These are phyloP conservation scores for Apiotrichum sp. DNA, from an alignment of 1,284 basidiomycete genomes.

Conservation along the genomic window DNA sequence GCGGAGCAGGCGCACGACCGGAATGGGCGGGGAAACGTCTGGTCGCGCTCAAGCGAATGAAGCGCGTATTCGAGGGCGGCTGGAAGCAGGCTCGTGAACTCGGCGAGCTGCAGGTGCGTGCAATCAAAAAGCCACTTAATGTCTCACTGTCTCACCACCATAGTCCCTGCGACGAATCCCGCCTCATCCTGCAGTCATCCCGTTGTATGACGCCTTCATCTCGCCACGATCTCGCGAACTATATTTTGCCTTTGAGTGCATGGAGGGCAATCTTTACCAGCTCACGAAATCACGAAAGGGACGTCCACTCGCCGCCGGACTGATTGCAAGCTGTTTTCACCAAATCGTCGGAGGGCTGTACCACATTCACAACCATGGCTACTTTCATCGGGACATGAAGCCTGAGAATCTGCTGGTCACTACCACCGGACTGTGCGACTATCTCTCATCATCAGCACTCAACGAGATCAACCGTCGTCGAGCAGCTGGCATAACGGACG, in stretches of 20 bases:
- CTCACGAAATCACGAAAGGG: conserved; percentile 96
- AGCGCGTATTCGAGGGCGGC: conserved; percentile 90
- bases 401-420: conserved; percentile 99
- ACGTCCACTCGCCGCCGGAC: conserved; percentile 84
- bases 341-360: conserved; percentile 86
- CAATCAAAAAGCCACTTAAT: too few relatives aligned
- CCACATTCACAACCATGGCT: conserved; percentile 87
- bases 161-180: conserved; percentile 91
- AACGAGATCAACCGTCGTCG: conserved; percentile 30
- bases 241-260: conserved; percentile 99
- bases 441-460: conserved; percentile 56
- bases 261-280: conserved; percentile 99
- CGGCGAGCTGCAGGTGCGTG: conserved; percentile 63
- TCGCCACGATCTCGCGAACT: conserved; percentile 88
- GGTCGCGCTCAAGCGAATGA: conserved; percentile 98
- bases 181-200: conserved; percentile 94
- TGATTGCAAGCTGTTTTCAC: conserved; percentile 89
- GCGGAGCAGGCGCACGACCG: conserved; percentile 66
- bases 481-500: conserved; percentile 1
- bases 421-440: conserved; percentile 92
- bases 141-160: neutral
- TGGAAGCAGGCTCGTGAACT: conserved; percentile 96
- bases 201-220: conserved; percentile 97
- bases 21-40: conserved; percentile 92
- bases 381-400: conserved; percentile 99